Evolutionary conservation across 2,329 filamentous ascomycete species (phyloP).

Genomic region (Pseudogymnoascus sp.): DNA sequence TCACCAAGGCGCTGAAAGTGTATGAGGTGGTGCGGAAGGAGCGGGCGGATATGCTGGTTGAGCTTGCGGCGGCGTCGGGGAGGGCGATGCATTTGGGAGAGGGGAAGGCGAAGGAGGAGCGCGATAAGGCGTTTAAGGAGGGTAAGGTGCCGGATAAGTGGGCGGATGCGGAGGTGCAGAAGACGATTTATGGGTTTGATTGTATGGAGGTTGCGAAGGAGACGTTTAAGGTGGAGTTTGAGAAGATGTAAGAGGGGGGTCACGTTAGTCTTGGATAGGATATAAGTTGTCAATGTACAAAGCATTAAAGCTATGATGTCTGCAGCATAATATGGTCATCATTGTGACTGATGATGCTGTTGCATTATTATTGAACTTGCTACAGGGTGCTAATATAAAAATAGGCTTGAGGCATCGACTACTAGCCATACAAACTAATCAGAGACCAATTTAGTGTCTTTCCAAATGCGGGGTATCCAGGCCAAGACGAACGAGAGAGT

Average conservation of each 20-base stretch:
- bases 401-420: background rate
- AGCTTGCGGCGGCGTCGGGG: constrained; percentile 41
- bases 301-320: background rate
- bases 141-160: constrained; percentile 54
- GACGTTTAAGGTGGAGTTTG: constrained; percentile 41
- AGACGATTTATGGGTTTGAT: constrained; percentile 57
- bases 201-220: constrained; percentile 47
- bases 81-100: constrained; percentile 50
- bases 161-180: constrained; percentile 61
- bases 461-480: background rate
- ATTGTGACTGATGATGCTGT: too few species aligned
- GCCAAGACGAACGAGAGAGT: background rate
- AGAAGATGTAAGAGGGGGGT: background rate
- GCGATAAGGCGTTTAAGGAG: constrained; percentile 47
- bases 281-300: background rate
- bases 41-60: constrained; percentile 43
- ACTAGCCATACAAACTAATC: background rate
- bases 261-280: background rate
- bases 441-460: background rate
- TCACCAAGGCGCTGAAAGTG: constrained; percentile 42
- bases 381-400: background rate
- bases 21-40: constrained; percentile 51
- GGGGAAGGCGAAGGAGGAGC: constrained; percentile 49
- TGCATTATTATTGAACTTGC: too few species aligned
- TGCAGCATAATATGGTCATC: background rate